These are phyloP conservation scores for Cladosporium sp. DNA, from an alignment of 2,329 filamentous ascomycete genomes.

Conservation along the genomic window DNA sequence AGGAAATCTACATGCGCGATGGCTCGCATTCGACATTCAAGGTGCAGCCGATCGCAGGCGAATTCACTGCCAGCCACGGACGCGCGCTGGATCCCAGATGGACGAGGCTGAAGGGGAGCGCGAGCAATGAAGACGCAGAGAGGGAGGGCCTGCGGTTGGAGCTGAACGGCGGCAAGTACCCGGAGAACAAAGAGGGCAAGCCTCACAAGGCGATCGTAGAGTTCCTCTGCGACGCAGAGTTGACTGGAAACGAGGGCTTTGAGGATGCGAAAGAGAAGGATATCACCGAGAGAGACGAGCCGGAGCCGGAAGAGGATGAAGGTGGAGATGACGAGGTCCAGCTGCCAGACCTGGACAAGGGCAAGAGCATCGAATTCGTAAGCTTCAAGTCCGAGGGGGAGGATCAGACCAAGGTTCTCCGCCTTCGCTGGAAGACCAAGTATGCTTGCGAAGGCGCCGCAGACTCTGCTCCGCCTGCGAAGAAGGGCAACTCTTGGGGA, in stretches of 20 bases:
- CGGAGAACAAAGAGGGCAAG: conserved; percentile 42
- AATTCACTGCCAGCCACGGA: conserved; percentile 55
- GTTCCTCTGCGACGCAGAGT: conserved; percentile 70
- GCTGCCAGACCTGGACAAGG: conserved; percentile 41
- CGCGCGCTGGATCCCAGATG: conserved; percentile 58
- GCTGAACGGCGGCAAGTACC: conserved; percentile 54
- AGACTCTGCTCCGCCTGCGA: conserved; percentile 29
- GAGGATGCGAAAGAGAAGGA: conserved; percentile 52
- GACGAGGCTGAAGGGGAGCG: conserved; percentile 59
- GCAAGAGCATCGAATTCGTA: conserved; percentile 66
- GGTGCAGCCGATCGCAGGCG: conserved; percentile 69
- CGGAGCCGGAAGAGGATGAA: conserved; percentile 30
- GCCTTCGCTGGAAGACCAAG: conserved; percentile 80
- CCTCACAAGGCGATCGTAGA: conserved; percentile 75
- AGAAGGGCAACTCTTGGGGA: conserved; percentile 65
- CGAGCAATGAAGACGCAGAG: conserved; percentile 57
- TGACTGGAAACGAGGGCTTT: conserved; percentile 65
- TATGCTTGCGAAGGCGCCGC: conserved; percentile 66
- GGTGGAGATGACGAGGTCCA: conserved; percentile 27
- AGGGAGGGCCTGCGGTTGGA: conserved; percentile 68
- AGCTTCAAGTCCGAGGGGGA: conserved; percentile 60
- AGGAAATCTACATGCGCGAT: conserved; percentile 48
- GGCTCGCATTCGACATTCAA: conserved; percentile 43
- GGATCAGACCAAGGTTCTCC: conserved; percentile 56
- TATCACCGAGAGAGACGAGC: conserved; percentile 4